phyloP scores from a whole-genome alignment of 805 yeast genomes.

The Wickerhamomyces strasburgensis region DNA sequence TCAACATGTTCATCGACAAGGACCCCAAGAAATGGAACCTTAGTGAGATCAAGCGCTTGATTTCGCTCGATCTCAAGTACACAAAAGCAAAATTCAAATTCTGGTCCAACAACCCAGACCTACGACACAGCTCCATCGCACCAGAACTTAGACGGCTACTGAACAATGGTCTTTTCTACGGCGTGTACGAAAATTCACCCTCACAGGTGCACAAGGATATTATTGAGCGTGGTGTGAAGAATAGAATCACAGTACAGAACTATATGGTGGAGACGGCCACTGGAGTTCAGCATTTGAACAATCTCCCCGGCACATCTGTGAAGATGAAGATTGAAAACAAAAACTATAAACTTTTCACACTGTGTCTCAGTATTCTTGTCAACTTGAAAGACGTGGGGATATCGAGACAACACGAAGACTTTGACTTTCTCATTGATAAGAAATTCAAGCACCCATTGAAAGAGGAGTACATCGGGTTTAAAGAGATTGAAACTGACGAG shows the following conservation, averaged over 20 bases:
- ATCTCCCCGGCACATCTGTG: constrained; percentile 1
- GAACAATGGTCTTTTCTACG: constrained; percentile 18
- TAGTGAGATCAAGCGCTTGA: constrained; percentile 12
- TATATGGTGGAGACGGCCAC: constrained; percentile 1
- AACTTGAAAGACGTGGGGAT: constrained; percentile 18
- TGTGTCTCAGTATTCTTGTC: constrained; percentile 14
- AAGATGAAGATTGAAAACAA: constrained; percentile 8
- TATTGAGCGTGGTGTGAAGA: not conserved
- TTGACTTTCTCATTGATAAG: not conserved
- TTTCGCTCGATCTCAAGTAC: constrained; percentile 9
- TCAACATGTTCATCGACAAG: constrained; percentile 13
- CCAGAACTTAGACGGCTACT: constrained; percentile 15
- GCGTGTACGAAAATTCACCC: constrained; percentile 16
- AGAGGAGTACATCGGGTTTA: constrained; percentile 2
- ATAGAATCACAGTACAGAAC: not conserved
- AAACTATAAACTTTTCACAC: constrained; percentile 7
- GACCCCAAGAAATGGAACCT: constrained; percentile 14
- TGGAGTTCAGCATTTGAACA: constrained; percentile 1
- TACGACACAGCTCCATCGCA: constrained; percentile 7
- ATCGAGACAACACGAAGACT: constrained; percentile 12
- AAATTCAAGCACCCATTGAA: constrained; percentile 8
- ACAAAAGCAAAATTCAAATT: constrained; percentile 13
- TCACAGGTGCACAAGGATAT: constrained; percentile 4
- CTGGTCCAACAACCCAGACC: constrained; percentile 6
- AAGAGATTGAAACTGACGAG: constrained; percentile 2